Evolutionary conservation across 78 protist genomes (phyloP).

Genomic region (Monosiga brevicollis): DNA sequence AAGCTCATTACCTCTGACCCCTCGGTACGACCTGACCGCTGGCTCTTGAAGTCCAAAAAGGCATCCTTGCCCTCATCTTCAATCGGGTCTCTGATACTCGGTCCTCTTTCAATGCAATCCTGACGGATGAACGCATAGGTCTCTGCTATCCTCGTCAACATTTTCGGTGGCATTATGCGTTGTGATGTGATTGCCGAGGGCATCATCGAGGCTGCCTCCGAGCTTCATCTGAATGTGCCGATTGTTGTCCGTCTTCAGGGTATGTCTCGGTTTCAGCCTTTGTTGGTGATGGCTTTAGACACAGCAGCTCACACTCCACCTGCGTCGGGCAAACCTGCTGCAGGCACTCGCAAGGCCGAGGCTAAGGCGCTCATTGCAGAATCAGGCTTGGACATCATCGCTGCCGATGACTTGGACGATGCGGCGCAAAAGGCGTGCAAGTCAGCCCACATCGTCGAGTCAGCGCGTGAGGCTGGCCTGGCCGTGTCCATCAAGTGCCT

Average conservation of each 20-base stretch:
- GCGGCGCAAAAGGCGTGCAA: conserved; percentile 74
- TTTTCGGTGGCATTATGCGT: conserved; percentile 88
- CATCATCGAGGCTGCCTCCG: conserved; percentile 65
- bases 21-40: background rate
- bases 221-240: conserved; percentile 39
- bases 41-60: background rate
- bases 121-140: no score
- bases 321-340: background rate
- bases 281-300: background rate
- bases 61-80: background rate
- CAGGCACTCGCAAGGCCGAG: conserved; percentile 70
- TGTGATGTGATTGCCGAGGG: conserved; percentile 86
- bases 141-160: conserved; percentile 79
- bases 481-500: conserved; percentile 23
- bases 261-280: background rate
- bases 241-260: conserved; percentile 84
- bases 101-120: no score
- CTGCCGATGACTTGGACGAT: conserved; percentile 69
- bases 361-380: conserved; percentile 63
- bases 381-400: conserved; percentile 48
- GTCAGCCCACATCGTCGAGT: conserved; percentile 39
- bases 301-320: background rate
- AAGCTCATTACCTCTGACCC: conserved; percentile 68
- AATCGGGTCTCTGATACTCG: no score
- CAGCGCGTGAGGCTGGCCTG: conserved; percentile 1